These are phyloP conservation scores for Lomentospora prolificans DNA, from an alignment of 2,329 filamentous ascomycete genomes.

Conservation along the genomic window DNA sequence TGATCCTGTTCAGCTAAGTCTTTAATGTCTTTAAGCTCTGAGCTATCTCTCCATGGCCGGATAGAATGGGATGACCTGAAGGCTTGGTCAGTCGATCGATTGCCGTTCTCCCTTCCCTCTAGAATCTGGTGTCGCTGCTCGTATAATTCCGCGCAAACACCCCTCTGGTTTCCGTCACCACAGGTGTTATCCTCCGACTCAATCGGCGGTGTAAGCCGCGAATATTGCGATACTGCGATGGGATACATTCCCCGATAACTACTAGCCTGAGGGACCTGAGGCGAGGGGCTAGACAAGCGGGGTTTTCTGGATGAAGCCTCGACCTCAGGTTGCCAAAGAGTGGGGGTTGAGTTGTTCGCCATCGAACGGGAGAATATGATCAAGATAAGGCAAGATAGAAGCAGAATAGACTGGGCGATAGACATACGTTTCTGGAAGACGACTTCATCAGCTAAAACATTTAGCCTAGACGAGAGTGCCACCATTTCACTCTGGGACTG, in stretches of 20 bases:
- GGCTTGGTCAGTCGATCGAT: too few relatives aligned
- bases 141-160: neutral
- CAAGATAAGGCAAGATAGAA: constrained; percentile 77
- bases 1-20: too few relatives aligned
- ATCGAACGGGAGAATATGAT: constrained; percentile 62
- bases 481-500: constrained; percentile 75
- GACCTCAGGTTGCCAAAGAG: neutral
- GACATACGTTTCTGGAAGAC: constrained; percentile 82
- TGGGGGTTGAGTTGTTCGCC: neutral
- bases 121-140: neutral
- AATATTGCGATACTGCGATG: neutral
- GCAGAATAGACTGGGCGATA: constrained; percentile 78
- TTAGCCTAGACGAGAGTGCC: constrained; percentile 70
- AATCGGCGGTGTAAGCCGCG: neutral
- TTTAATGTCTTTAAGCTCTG: too few relatives aligned
- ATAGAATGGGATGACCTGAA: too few relatives aligned
- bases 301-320: neutral
- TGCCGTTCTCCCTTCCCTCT: too few relatives aligned
- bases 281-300: neutral
- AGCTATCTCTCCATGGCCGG: too few relatives aligned
- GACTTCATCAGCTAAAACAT: constrained; percentile 87
- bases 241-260: neutral
- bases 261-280: neutral
- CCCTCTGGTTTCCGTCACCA: neutral
- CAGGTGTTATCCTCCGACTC: neutral